These are phyloP conservation scores for Micractinium sp. DNA, from an alignment of 139 green algal genomes.

Conservation along the genomic window DNA sequence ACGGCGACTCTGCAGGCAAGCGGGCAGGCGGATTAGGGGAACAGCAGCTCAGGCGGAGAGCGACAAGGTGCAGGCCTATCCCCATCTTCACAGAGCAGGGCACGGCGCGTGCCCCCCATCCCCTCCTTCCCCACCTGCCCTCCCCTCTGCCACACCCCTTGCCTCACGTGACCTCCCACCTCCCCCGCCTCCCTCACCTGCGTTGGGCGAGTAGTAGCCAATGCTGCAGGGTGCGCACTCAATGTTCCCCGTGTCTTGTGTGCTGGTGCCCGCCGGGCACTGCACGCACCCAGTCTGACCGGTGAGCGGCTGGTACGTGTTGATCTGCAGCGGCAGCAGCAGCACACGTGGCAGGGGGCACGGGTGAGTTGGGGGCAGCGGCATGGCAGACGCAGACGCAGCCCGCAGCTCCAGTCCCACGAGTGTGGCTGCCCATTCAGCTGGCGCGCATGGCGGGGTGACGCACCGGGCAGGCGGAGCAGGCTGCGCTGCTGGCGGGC, in stretches of 20 bases:
- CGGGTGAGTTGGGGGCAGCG: not conserved
- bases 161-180: not conserved
- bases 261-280: not conserved
- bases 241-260: not conserved
- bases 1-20: not conserved
- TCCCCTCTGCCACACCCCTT: no score
- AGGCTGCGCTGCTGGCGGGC: not conserved
- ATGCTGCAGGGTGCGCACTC: not conserved
- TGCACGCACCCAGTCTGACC: not conserved
- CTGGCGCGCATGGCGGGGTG: not conserved
- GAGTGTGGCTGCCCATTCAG: not conserved
- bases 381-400: not conserved
- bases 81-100: no score
- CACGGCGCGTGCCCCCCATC: no score
- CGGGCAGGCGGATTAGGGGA: not conserved
- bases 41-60: not conserved
- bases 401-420: not conserved
- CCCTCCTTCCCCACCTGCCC: no score
- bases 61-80: no score
- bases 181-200: not conserved
- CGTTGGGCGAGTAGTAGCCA: slow-evolving; percentile 10
- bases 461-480: slow-evolving; percentile 11
- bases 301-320: not conserved
- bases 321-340: not conserved
- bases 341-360: not conserved